Evolutionary conservation across 148 eudicot genomes (phyloP).

Genomic region (Talinum fruticosum): DNA sequence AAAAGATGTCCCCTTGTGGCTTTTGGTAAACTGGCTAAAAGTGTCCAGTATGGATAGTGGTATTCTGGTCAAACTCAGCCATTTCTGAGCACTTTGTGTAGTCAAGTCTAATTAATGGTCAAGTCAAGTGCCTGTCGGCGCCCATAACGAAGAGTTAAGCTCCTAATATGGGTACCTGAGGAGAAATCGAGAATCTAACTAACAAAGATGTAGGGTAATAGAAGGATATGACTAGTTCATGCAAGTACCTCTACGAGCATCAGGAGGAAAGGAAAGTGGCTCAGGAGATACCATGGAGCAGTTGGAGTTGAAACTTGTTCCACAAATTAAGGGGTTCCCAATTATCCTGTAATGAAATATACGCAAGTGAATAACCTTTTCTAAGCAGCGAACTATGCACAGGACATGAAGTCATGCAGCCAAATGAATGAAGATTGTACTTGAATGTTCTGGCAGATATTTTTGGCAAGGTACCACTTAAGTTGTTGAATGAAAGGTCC

Average conservation of each 20-base stretch:
- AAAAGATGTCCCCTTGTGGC: too few relatives aligned
- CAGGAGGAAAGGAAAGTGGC: constrained; percentile 70
- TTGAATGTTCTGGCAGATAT: constrained; percentile 74
- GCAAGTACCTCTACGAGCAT: constrained; percentile 46
- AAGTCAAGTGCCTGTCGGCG: not conserved
- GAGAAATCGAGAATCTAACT: not conserved
- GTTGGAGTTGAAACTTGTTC: constrained; percentile 42
- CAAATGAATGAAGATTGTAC: constrained; percentile 32
- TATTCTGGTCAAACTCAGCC: too few relatives aligned
- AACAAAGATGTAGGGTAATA: not conserved
- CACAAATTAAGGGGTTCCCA: constrained; percentile 80
- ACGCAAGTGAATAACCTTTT: constrained; percentile 5
- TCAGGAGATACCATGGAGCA: constrained; percentile 71
- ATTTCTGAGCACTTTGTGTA: not conserved
- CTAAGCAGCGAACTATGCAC: not conserved
- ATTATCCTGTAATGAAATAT: constrained; percentile 45
- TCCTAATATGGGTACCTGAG: not conserved
- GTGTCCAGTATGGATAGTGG: too few relatives aligned
- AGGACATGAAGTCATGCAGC: not conserved
- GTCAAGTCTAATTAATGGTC: not conserved
- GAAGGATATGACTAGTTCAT: not conserved
- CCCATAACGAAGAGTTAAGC: not conserved
- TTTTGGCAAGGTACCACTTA: constrained; percentile 77
- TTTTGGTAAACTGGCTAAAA: too few relatives aligned
- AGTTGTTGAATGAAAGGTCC: constrained; percentile 86